These are phyloP conservation scores for Colletotrichum sp. DNA, from an alignment of 2,329 filamentous ascomycete genomes.

Conservation along the genomic window DNA sequence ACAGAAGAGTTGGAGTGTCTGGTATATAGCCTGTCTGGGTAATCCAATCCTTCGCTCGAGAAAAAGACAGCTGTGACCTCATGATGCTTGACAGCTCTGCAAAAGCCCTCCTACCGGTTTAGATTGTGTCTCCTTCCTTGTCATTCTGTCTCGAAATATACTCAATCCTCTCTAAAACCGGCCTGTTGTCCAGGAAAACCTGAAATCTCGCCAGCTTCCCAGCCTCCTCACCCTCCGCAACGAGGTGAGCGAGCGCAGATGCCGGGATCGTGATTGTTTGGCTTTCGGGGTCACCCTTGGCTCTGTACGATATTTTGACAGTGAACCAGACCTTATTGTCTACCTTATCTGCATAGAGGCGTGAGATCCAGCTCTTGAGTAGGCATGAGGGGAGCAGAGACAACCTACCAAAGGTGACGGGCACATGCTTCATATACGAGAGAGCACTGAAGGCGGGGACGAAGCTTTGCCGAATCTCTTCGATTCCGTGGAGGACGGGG, in stretches of 20 bases:
- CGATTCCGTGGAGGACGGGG: neutral
- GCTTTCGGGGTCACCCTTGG: neutral
- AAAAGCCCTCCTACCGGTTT: neutral
- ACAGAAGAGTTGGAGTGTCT: neutral
- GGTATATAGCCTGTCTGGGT: neutral
- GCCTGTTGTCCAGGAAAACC: neutral
- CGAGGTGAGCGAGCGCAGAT: neutral
- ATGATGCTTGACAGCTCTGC: neutral
- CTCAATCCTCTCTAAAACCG: neutral
- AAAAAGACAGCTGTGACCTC: neutral
- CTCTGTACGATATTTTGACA: neutral
- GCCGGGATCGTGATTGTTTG: neutral
- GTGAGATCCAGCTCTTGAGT: neutral
- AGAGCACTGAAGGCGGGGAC: neutral
- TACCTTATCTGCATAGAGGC: neutral
- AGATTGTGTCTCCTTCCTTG: neutral
- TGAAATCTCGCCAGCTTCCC: neutral
- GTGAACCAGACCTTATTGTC: neutral
- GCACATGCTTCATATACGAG: constrained; percentile 2
- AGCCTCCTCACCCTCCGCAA: neutral
- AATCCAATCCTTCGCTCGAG: neutral
- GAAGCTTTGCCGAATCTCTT: neutral
- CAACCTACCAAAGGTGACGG: neutral
- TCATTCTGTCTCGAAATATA: neutral
- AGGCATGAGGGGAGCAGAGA: accelerated